Evolutionary conservation across 495 filamentous ascomycete species (phyloP).

Genomic region (Elasticomyces elasticus): DNA sequence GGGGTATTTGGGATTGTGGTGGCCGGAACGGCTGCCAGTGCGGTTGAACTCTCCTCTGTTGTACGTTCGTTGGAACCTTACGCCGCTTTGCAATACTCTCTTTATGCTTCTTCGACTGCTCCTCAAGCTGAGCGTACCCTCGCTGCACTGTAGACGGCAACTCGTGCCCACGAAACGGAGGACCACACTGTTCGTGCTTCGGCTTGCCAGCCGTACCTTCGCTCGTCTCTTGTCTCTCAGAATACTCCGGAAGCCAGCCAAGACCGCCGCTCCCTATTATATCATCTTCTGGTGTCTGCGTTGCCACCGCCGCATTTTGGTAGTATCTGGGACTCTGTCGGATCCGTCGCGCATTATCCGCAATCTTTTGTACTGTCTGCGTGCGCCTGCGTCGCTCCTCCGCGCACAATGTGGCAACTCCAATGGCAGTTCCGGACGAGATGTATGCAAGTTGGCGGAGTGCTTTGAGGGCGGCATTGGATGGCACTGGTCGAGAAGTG

Average conservation of each 20-base stretch:
- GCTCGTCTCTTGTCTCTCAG: neutral
- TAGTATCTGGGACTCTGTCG: constrained; percentile 14
- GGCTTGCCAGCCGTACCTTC: neutral
- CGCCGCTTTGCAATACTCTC: neutral
- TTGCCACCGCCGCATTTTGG: constrained; percentile 7
- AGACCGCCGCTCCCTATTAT: neutral
- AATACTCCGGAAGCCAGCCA: neutral
- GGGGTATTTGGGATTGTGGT: too few relatives aligned
- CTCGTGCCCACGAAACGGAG: neutral
- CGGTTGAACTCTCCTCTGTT: neutral
- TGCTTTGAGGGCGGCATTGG: constrained; percentile 12
- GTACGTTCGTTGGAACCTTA: neutral
- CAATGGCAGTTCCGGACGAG: constrained; percentile 18
- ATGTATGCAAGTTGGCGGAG: constrained; percentile 24
- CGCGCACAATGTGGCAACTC: constrained; percentile 11
- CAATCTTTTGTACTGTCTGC: constrained; percentile 12
- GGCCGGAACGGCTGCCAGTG: too few relatives aligned
- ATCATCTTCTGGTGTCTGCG: neutral
- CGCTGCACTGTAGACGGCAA: neutral
- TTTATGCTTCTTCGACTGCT: neutral
- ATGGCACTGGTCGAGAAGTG: constrained; percentile 18
- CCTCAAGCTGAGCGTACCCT: neutral
- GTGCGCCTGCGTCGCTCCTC: constrained; percentile 21
- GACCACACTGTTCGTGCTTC: neutral
- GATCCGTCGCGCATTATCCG: constrained; percentile 21